Base-by-base conservation (phyloP, 768 basidiomycete genomes). In the Mycena alexandri region DNA sequence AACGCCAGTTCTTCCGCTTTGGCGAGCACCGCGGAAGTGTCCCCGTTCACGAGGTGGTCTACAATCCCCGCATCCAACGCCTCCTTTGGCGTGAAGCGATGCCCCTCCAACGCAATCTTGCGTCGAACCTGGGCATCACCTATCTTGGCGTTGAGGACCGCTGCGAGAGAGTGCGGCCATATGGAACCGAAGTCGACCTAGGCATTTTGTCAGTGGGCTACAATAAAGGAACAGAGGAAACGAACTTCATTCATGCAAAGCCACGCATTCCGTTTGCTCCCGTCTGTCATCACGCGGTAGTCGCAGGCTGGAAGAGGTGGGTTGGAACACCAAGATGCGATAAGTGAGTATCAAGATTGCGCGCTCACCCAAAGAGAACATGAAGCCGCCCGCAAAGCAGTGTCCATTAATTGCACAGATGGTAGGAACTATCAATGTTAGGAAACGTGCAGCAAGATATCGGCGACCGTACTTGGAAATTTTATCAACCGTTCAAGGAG, bases 241-340 rank as follows among this genome's bases (percentile, higher is more conserved):
- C 21, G 75, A 61, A 93, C 92, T 82, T 97, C 96, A 75, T 97
- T 98, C 95, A 98, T 97, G 76, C 90, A 93, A 57, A 93, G 79
- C 92, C 94, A 96, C 1, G 92, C 90, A 73, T 90, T 89, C 34
- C 90, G 90, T 71, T 85, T 86, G 72, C 83, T 89, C 17, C 91
- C 95, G 70, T 93, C 90, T 16, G 89, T 93, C 90, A 96, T 95
- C 61, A 97, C 85, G 44, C 95, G 88, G 79, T 93, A 96, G 78
- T 98, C 95, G 76, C 94, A 96, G 5, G 85, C 86, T 54, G 34
- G 12, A n/a, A n/a, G n/a, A n/a, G n/a, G n/a, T n/a, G n/a, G n/a
- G n/a, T n/a, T n/a, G n/a, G n/a, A n/a, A n/a, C n/a, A n/a, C n/a
- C n/a, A n/a, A n/a, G n/a, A n/a, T n/a, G n/a, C n/a, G n/a, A n/a